Conservation (phyloP, 495 filamentous ascomycete species). For the Niebla homalea region DNA sequence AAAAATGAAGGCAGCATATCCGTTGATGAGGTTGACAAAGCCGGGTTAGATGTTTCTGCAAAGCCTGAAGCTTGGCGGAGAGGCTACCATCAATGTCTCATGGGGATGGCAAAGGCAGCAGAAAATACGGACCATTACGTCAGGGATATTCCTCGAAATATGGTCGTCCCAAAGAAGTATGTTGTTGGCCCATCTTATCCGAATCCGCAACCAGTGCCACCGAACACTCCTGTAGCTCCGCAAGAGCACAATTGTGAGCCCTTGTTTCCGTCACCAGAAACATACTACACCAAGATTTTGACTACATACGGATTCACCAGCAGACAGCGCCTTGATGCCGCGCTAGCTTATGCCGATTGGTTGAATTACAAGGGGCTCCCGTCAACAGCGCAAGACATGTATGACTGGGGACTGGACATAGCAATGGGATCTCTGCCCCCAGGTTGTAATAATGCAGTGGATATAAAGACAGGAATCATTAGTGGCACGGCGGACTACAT, state of each 20-base stretch:
- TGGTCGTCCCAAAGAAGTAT: conserved; percentile 53
- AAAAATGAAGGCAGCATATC: conserved; percentile 43
- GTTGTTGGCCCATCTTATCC: conserved; percentile 76
- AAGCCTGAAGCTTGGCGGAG: conserved; percentile 72
- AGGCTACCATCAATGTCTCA: conserved; percentile 68
- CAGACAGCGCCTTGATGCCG: conserved; percentile 63
- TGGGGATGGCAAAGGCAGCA: conserved; percentile 59
- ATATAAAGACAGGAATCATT: conserved; percentile 48
- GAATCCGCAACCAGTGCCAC: conserved; percentile 55
- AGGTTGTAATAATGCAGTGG: conserved; percentile 37
- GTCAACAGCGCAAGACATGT: conserved; percentile 51
- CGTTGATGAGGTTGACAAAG: conserved; percentile 40
- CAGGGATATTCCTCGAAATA: conserved; percentile 46
- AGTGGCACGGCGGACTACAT: conserved; percentile 36
- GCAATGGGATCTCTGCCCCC: conserved; percentile 38
- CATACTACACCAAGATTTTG: conserved; percentile 64
- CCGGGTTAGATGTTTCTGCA: conserved; percentile 52
- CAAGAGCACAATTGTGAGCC: conserved; percentile 58
- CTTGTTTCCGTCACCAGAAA: conserved; percentile 50
- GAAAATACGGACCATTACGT: conserved; percentile 73
- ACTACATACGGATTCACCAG: conserved; percentile 61
- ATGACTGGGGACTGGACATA: conserved; percentile 57
- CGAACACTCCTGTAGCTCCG: conserved; percentile 41
- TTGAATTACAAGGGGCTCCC: conserved; percentile 59
- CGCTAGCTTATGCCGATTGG: conserved; percentile 69